Evolutionary conservation across 768 basidiomycete genomes (phyloP).

Genomic region (Mycena metata): DNA sequence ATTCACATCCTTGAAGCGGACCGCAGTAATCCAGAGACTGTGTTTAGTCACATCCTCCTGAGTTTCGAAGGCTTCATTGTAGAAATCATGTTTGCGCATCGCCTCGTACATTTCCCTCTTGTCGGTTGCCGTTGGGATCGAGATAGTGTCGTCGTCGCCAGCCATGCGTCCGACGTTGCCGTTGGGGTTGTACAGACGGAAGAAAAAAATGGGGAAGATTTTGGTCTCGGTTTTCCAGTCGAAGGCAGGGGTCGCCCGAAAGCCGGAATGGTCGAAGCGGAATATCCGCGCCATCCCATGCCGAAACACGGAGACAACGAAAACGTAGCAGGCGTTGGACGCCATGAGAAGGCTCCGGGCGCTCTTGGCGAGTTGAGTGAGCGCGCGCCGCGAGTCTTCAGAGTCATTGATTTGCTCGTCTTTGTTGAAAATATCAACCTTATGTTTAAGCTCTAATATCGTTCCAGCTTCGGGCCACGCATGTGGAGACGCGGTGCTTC

Average conservation of each 20-base stretch:
- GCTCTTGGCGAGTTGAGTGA: constrained; percentile 19
- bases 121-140: not conserved
- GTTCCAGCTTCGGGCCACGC: constrained; percentile 10
- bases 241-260: constrained; percentile 16
- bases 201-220: constrained; percentile 28
- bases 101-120: not conserved
- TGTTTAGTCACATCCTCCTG: not conserved
- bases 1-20: not conserved
- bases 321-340: constrained; percentile 18
- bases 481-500: not conserved
- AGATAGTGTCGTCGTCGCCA: constrained; percentile 28
- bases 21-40: constrained; percentile 22
- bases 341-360: constrained; percentile 28
- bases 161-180: not conserved
- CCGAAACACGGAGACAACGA: constrained; percentile 12
- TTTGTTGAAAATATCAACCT: constrained; percentile 9
- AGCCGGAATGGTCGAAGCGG: constrained; percentile 31
- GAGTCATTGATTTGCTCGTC: not conserved
- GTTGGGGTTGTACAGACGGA: constrained; percentile 26
- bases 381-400: not conserved
- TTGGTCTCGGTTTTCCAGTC: not conserved
- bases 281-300: constrained; percentile 9
- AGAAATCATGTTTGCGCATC: not conserved
- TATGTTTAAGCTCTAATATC: constrained; percentile 13
- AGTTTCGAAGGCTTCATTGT: not conserved